Percentiles rank a stretch among this genome's conserved stretches.
phyloP scores from a whole-genome alignment of 2,329 filamentous ascomycete genomes.

The Aspergillus viridinutans region DNA sequence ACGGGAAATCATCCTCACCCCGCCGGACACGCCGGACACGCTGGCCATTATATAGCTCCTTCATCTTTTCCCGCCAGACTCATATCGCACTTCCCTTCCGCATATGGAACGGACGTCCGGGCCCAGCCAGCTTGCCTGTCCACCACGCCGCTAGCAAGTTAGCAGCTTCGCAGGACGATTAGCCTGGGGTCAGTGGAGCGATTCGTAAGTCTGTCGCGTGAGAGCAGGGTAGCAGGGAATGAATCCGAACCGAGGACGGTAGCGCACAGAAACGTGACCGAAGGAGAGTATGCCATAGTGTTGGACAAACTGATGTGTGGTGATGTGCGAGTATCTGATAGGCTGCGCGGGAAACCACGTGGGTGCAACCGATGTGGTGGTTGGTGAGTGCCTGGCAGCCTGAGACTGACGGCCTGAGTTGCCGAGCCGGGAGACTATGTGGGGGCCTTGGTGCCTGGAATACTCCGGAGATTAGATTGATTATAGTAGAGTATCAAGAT shows the following conservation, averaged over 20 bases:
- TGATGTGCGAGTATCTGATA: neutral
- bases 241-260: too few relatives aligned
- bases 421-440: neutral
- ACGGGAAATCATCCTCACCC: slow-evolving; percentile 4
- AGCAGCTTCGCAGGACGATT: too few relatives aligned
- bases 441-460: neutral
- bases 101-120: neutral
- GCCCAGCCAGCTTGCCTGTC: neutral
- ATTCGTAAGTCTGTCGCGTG: neutral
- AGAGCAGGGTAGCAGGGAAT: too few relatives aligned
- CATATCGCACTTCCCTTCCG: neutral
- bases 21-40: neutral
- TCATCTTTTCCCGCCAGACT: neutral
- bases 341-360: neutral
- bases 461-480: neutral
- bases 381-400: neutral
- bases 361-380: neutral
- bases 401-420: neutral
- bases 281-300: neutral
- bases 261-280: too few relatives aligned
- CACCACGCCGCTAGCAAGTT: neutral
- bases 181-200: neutral
- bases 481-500: too few relatives aligned
- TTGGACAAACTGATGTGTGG: neutral
- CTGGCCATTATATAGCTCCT: neutral